A percentile compares a stretch with the other conserved stretches of the same genome.
These are phyloP conservation scores for Canariomyces notabilis DNA, from an alignment of 2,329 filamentous ascomycete species.

Conservation along the genomic window DNA sequence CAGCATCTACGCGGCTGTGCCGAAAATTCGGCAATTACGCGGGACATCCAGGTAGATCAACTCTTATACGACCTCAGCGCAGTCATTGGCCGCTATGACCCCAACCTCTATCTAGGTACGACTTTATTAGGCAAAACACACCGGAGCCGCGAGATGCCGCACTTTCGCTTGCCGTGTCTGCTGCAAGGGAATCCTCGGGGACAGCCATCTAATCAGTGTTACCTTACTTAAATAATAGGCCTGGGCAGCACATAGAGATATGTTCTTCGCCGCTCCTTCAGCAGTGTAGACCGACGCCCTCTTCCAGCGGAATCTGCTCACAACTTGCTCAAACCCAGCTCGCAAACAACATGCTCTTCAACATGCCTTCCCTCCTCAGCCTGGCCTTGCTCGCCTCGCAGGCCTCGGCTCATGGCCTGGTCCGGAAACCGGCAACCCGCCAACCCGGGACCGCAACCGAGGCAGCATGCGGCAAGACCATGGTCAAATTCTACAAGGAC, in stretches of 20 bases:
- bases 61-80: neutral
- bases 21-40: constrained; percentile 15
- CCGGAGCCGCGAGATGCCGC: neutral
- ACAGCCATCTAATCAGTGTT: too few species aligned
- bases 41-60: constrained; percentile 10
- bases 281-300: too few species aligned
- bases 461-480: constrained; percentile 28
- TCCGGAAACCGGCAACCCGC: constrained; percentile 25
- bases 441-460: constrained; percentile 25
- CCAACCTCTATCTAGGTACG: neutral
- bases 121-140: constrained; percentile 22
- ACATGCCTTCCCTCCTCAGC: constrained; percentile 8
- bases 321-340: neutral
- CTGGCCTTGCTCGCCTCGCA: constrained; percentile 19
- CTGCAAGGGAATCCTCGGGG: too few species aligned
- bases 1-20: neutral
- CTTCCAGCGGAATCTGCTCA: neutral
- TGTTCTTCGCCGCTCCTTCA: too few species aligned
- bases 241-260: too few species aligned
- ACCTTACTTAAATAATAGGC: too few species aligned
- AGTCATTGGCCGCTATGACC: constrained; percentile 15
- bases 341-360: constrained; percentile 22
- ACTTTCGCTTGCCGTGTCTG: constrained; percentile 5
- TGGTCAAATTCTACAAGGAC: constrained; percentile 29
- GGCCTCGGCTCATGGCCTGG: constrained; percentile 26